phyloP scores from a whole-genome alignment of 768 basidiomycete species.

The Naganishia antarctica region DNA sequence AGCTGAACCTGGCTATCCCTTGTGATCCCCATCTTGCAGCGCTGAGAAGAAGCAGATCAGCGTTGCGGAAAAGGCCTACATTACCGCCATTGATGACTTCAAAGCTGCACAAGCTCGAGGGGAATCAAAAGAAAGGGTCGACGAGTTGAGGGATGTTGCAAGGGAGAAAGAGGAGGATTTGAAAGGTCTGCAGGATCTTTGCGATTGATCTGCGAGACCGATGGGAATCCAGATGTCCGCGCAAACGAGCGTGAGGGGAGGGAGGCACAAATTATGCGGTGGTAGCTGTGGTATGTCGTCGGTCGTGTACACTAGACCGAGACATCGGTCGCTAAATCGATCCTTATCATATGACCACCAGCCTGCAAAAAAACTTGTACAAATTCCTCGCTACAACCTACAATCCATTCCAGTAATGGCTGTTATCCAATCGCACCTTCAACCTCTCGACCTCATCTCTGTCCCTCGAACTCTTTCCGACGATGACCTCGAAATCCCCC shows the following conservation, averaged over 20 bases:
- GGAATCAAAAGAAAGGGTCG: slow-evolving; percentile 11
- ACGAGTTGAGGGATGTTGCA: slow-evolving; percentile 13
- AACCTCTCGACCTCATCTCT: neutral
- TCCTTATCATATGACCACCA: too few relatives aligned
- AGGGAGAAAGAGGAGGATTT: slow-evolving; percentile 21
- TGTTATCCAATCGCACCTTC: neutral
- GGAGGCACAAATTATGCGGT: neutral
- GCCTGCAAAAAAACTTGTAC: too few relatives aligned
- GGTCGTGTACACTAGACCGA: neutral
- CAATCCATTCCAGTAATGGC: slow-evolving; percentile 15
- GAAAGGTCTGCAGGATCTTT: slow-evolving; percentile 23
- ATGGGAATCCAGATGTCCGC: neutral
- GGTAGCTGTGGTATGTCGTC: neutral
- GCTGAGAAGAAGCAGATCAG: slow-evolving; percentile 4
- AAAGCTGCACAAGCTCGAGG: slow-evolving; percentile 13
- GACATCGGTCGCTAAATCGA: neutral
- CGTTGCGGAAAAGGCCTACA: slow-evolving; percentile 6
- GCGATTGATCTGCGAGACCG: slow-evolving; percentile 10
- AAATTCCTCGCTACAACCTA: neutral
- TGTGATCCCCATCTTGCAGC: neutral
- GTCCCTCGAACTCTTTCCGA: slow-evolving; percentile 28
- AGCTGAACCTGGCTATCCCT: too few relatives aligned
- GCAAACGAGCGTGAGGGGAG: too few relatives aligned
- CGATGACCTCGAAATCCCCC: slow-evolving; percentile 57
- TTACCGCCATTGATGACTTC: neutral